These are phyloP conservation scores for Hypoxylon sp. DNA, from an alignment of 2,329 filamentous ascomycete species.

Conservation along the genomic window DNA sequence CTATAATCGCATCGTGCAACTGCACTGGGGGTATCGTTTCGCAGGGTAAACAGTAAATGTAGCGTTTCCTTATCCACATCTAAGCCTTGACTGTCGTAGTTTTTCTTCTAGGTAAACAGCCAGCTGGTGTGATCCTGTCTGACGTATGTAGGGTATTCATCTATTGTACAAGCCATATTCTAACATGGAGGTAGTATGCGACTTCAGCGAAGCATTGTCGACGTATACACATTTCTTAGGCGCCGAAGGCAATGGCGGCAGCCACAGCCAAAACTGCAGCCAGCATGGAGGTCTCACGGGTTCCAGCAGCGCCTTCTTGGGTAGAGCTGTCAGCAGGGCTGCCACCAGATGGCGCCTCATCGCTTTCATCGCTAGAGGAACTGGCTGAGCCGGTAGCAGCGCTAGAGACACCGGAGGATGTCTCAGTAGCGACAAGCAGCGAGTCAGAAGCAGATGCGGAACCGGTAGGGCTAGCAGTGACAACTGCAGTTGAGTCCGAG, in stretches of 20 bases:
- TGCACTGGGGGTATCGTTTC: too few relatives aligned
- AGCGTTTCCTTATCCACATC: neutral
- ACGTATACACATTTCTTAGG: slow-evolving; percentile 32
- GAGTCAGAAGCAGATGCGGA: slow-evolving; percentile 29
- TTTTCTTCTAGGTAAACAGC: too few relatives aligned
- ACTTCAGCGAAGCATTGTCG: too few relatives aligned
- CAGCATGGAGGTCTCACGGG: slow-evolving; percentile 36
- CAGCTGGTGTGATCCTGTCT: too few relatives aligned
- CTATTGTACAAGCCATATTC: slow-evolving; percentile 14
- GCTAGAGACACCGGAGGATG: slow-evolving; percentile 19
- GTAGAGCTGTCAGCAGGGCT: slow-evolving; percentile 8
- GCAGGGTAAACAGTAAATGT: slow-evolving; percentile 4
- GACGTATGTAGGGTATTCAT: slow-evolving; percentile 10
- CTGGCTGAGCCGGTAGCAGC: slow-evolving; percentile 1
- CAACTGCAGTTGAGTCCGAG: slow-evolving; percentile 20
- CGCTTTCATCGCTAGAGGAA: neutral
- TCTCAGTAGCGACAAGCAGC: slow-evolving; percentile 30
- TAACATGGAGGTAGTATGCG: slow-evolving; percentile 27
- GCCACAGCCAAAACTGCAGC: slow-evolving; percentile 41
- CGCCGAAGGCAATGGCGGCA: slow-evolving; percentile 38
- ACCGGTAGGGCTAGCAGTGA: slow-evolving; percentile 11
- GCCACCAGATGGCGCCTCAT: neutral
- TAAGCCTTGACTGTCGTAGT: neutral
- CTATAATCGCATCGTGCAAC: slow-evolving; percentile 10
- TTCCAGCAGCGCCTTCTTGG: slow-evolving; percentile 17